Base-by-base conservation (phyloP, 148 eudicot species). In the Camellia japonica region DNA sequence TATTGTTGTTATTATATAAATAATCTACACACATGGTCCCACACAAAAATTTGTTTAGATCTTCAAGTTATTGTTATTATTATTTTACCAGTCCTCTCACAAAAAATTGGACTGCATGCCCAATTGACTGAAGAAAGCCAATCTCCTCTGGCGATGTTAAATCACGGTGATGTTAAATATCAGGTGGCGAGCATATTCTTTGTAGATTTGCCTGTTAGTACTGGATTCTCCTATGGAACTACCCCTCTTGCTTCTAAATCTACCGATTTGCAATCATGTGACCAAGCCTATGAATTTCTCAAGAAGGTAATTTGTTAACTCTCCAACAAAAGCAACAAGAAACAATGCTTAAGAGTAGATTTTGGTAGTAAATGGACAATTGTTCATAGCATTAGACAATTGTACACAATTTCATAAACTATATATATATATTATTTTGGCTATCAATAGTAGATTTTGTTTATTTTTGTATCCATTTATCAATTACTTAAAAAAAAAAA, bases 181-280 rank as follows among this genome's bases (percentile, higher is more conserved):
- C 82, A 91, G 97, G 87, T 84, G 5, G 90, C 94, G n/a, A 94
- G 62, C 62, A 79, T 94, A n/a, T 77, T 94, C 64, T 92, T 89
- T 85, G 19, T 92, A 15, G 98, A 94, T 71, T 66, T 84, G 41
- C 93, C 96, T 0, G 92, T 88, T 62, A 93, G 96, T 38, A 67
- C 92, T 44, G 98, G 98, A 80, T 94, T 94, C 76, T 94, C 94
- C 3, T 94, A 94, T 78, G 82, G 91, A 46, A 90, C 75, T 13
- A 84, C 79, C 58, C n/a, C 83, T 3, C 77, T 77, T 62, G 86
- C 81, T 72, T 89, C 87, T 65, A 49, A 82, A 73, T 80, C 84
- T 20, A 73, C 78, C 44, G 97, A 93, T 66, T 64, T 85, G 18
- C 54, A 68, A 67, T 41, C 89, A 56, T 73, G 91, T 6, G 19